Conservation (phyloP, 169 alveolate genomes). For the Neospora caninum region DNA sequence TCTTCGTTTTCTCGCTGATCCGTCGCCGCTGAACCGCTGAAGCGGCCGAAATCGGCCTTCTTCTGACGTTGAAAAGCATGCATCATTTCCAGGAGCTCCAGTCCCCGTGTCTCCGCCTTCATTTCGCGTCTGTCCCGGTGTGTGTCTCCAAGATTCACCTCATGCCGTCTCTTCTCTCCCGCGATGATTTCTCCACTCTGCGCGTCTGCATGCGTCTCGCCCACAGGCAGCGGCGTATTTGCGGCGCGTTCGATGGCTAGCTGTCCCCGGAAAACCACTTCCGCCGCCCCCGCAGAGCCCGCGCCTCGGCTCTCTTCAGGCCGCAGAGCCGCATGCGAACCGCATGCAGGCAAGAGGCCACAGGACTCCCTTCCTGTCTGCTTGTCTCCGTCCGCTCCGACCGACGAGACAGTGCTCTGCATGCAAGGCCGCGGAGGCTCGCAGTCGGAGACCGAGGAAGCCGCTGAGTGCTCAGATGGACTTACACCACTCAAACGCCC, state of each 20-base stretch:
- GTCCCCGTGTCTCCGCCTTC: background rate
- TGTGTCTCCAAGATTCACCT: background rate
- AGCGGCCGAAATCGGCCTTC: no score
- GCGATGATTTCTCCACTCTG: background rate
- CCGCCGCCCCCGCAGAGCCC: background rate
- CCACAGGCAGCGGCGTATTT: background rate
- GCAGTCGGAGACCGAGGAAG: background rate
- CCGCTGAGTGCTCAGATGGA: background rate
- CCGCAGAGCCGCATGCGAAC: no score
- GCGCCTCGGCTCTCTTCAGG: no score
- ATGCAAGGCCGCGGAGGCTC: background rate
- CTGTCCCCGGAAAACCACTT: background rate
- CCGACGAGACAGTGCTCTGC: background rate
- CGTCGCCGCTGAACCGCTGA: no score
- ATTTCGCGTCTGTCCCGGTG: conserved; percentile 21
- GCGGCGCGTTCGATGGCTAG: background rate
- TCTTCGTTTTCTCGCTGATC: background rate
- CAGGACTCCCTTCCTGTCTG: no score
- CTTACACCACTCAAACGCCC: background rate
- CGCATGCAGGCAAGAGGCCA: no score
- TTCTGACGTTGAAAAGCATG: background rate
- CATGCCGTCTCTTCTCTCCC: no score
- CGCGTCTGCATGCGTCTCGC: background rate
- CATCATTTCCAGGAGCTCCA: background rate
- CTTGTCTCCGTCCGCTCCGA: background rate